Evolutionary conservation across 306 rosid species (phyloP), one percentile per base, ranked within the genome.

Genomic region (Psophocarpus tetragonolobus): DNA sequence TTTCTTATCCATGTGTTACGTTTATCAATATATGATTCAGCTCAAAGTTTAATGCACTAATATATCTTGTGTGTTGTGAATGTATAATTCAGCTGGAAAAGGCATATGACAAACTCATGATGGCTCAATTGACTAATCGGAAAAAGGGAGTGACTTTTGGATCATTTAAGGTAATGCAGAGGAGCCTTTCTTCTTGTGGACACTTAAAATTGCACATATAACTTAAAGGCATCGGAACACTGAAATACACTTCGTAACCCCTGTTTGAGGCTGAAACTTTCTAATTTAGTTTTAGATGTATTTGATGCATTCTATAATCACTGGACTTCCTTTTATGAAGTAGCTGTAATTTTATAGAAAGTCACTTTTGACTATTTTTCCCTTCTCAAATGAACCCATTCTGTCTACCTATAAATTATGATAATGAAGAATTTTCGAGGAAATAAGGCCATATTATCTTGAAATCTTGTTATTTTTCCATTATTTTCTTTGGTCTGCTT

Each of bases 21-120:
- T n/a, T n/a, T n/a, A 24, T 66, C 51, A 68, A 50, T 48, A 15
- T 30, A 53, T 29, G 63, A 15, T 53, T 84, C 42, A 75, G 11
- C 14, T 42, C 15, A 3, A 74, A 71, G 44, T 81, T 51, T 76
- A 75, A 61, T 62, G 80, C 47, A 42, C 78, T 85, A 48, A 77
- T 50, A 39, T 15, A 10, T 83, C 4, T 83, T 82, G 38, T 60
- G 64, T 27, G 51, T 73, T 84, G 27, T 74, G 42, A 80, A 80
- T 73, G 62, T 67, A 10, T 80, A 21, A 65, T 81, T 71, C 89
- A 95, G 99, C 87, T 95, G 78, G 99, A 92, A 67, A 92, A 82
- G 82, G 97, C 97, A 53, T 95, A 95, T 75, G 99, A 95, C 89
- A 88, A 86, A 80, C 77, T 95, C 81, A 95, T 95, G 99, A 95